Evolutionary conservation across 306 rosid species (phyloP), one percentile per base, ranked within the genome.

Genomic region (Begonia peltatifolia): DNA sequence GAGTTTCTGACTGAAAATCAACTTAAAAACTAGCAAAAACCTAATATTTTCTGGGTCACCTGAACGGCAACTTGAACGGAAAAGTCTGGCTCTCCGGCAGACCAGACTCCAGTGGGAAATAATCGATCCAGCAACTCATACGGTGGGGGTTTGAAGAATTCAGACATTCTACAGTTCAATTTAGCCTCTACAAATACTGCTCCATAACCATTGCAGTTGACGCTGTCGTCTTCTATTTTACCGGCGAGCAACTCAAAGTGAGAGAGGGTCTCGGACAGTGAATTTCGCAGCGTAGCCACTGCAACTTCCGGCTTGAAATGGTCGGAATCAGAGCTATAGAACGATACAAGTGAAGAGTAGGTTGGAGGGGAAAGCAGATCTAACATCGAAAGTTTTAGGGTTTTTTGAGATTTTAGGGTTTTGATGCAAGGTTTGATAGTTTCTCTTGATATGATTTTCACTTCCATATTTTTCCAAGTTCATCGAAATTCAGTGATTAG

Each of bases 211-310:
- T 48, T 59, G 63, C 63, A 68, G 9, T 35, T 14, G 18, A 68
- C 36, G 6, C 41, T 38, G 18, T 10, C 9, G 49, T 57, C 10
- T 12, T 50, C 12, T 44, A 54, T 16, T 10, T 13, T 10, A 1
- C 89, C 89, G 0, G 76, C 83, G 0, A 84, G 78, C 0, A 76
- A 80, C 42, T 73, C 75, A 68, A 55, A 80, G 0, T 53, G 63
- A 13, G 66, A 52, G 7, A 78, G 66, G 52, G 62, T 61, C 2
- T 71, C 20, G 2, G 88, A 75, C 14, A 84, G 46, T 9, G 86
- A 84, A 41, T 46, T 68, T 64, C 78, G 78, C 2, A 75, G 79
- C 3, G 7, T 17, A 20, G 13, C 38, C 38, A 30, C 9, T 30
- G 38, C 6, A 20, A 20, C 23, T 30, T 30, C 38, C 9, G 7